Evolutionary conservation across 148 eudicot species (phyloP).

Genomic region (Salicornia ramosissima): DNA sequence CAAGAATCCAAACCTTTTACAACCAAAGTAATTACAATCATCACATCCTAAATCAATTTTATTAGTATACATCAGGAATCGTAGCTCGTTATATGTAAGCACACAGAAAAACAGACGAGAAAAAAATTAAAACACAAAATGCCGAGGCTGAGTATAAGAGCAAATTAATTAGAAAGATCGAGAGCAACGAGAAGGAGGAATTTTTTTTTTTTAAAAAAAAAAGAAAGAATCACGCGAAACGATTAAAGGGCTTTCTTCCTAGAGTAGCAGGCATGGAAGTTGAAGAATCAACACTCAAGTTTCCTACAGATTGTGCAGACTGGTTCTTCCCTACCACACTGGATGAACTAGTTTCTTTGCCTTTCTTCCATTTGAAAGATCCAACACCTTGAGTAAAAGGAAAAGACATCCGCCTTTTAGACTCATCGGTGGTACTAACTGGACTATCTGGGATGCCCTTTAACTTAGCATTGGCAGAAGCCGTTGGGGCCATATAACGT

Average conservation of each 20-base stretch:
- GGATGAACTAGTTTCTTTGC: conserved; percentile 42
- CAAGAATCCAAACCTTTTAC: conserved; percentile 22
- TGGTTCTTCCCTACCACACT: conserved; percentile 44
- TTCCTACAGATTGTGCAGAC: conserved; percentile 49
- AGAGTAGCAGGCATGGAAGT: conserved; percentile 72
- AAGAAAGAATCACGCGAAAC: conserved; percentile 65
- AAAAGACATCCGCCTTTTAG: conserved; percentile 75
- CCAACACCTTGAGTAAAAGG: conserved; percentile 58
- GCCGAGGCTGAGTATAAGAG: conserved; percentile 5
- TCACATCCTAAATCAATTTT: conserved; percentile 33
- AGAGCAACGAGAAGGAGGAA: not conserved
- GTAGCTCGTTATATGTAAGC: conserved; percentile 22
- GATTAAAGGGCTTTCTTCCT: conserved; percentile 92
- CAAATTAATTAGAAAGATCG: not conserved
- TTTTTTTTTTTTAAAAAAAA: too few species aligned
- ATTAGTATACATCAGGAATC: conserved; percentile 40
- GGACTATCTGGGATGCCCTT: conserved; percentile 51
- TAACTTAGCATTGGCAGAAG: conserved; percentile 59
- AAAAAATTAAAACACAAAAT: not conserved
- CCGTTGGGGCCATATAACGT: conserved; percentile 69
- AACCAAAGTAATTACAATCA: conserved; percentile 34
- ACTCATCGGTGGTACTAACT: conserved; percentile 27
- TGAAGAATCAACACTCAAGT: conserved; percentile 70
- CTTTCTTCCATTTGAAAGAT: conserved; percentile 78
- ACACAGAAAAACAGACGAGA: conserved; percentile 31